Evolutionary conservation across 768 basidiomycete genomes (phyloP).

Genomic region (Amanita pseudoporphyria): DNA sequence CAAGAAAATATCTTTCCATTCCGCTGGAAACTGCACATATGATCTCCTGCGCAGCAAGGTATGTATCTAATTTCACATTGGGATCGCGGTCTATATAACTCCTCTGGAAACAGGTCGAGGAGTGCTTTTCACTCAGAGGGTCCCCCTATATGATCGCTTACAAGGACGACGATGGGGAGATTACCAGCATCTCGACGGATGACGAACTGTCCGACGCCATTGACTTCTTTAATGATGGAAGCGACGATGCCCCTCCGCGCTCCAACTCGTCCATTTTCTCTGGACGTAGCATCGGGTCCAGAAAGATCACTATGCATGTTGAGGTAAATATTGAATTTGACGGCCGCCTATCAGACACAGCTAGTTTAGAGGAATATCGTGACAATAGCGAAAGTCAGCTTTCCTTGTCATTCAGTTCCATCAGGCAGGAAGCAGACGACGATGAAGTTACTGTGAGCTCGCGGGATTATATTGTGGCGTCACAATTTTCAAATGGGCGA

Average conservation of each 20-base stretch:
- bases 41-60: slow-evolving; percentile 69
- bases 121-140: slow-evolving; percentile 69
- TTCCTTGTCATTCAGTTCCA: slow-evolving; percentile 38
- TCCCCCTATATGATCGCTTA: slow-evolving; percentile 69
- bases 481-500: slow-evolving; percentile 8
- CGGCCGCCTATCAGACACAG: slow-evolving; percentile 83
- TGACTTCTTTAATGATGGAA: slow-evolving; percentile 70
- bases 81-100: slow-evolving; percentile 6
- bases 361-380: slow-evolving; percentile 66
- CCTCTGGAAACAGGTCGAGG: slow-evolving; percentile 55
- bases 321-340: slow-evolving; percentile 82
- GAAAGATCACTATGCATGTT: slow-evolving; percentile 71
- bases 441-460: slow-evolving; percentile 73
- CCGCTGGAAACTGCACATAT: slow-evolving; percentile 72
- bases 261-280: slow-evolving; percentile 70
- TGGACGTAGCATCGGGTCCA: slow-evolving; percentile 53
- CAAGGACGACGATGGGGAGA: slow-evolving; percentile 84
- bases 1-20: slow-evolving; percentile 72
- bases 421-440: slow-evolving; percentile 46
- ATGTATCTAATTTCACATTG: slow-evolving; percentile 15
- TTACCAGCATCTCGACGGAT: slow-evolving; percentile 58
- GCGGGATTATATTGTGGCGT: slow-evolving; percentile 35
- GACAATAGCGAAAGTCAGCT: slow-evolving; percentile 48
- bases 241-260: slow-evolving; percentile 60
- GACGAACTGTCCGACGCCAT: slow-evolving; percentile 80